A percentile compares a stretch with the other conserved stretches of the same genome.
These are phyloP conservation scores for Hymenoscyphus fraxineus DNA, from an alignment of 2,329 filamentous ascomycete genomes.

Conservation along the genomic window DNA sequence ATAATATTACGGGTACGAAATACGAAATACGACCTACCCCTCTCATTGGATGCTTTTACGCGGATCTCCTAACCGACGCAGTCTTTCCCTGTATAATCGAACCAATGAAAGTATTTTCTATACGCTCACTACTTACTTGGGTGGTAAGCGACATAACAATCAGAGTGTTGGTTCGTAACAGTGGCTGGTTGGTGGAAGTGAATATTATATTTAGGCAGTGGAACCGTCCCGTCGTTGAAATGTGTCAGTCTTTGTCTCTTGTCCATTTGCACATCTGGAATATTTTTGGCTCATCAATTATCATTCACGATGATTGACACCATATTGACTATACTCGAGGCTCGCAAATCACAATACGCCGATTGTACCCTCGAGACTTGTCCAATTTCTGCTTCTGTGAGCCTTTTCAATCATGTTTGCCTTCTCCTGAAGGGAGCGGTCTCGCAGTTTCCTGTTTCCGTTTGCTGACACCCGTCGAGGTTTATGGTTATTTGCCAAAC, in stretches of 20 bases:
- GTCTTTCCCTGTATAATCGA: background rate
- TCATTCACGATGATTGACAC: background rate
- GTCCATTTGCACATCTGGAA: background rate
- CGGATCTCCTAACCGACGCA: background rate
- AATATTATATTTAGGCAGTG: no score
- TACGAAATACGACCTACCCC: background rate
- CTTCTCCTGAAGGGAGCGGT: no score
- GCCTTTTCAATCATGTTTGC: background rate
- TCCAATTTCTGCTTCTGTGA: conserved; percentile 4
- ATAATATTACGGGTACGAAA: background rate
- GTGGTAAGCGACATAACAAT: background rate
- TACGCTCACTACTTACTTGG: background rate
- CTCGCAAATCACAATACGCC: background rate
- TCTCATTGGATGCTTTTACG: background rate
- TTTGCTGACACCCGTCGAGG: background rate
- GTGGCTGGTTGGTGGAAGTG: no score
- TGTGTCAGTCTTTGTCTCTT: background rate
- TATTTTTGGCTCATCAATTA: background rate
- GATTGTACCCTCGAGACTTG: conserved; percentile 9
- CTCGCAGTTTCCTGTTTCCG: no score
- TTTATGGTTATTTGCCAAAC: conserved; percentile 51
- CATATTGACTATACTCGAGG: background rate
- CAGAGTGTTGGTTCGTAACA: no score
- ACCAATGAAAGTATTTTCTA: background rate
- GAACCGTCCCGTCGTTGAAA: no score